Evolutionary conservation across 495 filamentous ascomycete species (phyloP), one percentile per base, ranked within the genome.

Genomic region (Neurospora tetraspora): DNA sequence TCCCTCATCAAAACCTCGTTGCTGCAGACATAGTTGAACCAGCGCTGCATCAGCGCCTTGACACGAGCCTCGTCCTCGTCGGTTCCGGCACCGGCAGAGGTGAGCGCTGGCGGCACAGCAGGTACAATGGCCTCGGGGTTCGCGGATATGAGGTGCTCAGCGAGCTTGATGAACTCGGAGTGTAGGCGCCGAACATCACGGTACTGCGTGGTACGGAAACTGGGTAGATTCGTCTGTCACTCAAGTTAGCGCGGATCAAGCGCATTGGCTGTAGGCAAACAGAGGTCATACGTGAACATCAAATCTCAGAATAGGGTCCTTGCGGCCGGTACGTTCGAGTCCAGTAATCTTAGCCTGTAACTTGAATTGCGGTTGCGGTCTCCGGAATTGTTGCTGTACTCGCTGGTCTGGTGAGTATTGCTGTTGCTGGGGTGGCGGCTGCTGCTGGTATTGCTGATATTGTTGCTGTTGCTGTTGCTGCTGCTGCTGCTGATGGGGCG

Each of bases 61-160:
- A 98, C 92, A 18, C 96, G 88, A 20, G 88, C 83, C 82, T 99
- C 96, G 76, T 99, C 96, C 80, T 99, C 96, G 69, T 98, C 96
- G 12, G 96, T 99, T 20, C 96, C 96, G 12, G 94, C 94, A 23
- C 96, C 96, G 20, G 96, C 96, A 11, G 94, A 93, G 3, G 96
- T 98, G 70, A 95, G 83, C 6, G 94, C 87, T 20, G 94, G 92
- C 45, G 96, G 96, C 8, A 99, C 93, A 1, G 94, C 93, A n/a
- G 96, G 96, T 18, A 99, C 96, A n/a, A 98, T 85, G 34, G 94
- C 93, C 83, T 99, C 96, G 12, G 96, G 96, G 78, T 98, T 98
- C 16, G 94, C 93, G 40, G 94, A 96, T 76, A 98, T 92, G 38
- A 99, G 85, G 79, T 99, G 96, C 70, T 97, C 93, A 34, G 93